These are phyloP conservation scores for Microcos paniculata DNA, from an alignment of 345 rosid genomes.

Conservation along the genomic window DNA sequence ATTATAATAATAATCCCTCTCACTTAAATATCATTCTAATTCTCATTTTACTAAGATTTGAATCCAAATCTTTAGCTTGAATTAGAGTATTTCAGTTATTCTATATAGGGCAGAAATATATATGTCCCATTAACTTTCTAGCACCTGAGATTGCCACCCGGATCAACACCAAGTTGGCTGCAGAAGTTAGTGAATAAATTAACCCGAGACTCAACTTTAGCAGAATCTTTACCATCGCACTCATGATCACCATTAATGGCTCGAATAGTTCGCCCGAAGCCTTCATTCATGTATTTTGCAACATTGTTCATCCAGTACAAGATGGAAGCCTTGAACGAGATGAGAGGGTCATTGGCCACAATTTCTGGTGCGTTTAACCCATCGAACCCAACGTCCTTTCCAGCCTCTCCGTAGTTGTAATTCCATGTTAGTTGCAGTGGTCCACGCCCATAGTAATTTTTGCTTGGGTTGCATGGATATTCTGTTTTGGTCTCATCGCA, in stretches of 20 bases:
- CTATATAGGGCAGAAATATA: no score
- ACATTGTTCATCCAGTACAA: no score
- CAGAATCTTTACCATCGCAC: constrained; percentile 38
- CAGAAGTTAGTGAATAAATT: constrained; percentile 42
- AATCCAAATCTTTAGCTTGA: no score
- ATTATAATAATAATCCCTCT: no score
- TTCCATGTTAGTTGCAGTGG: constrained; percentile 56
- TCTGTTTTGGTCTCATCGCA: constrained; percentile 22
- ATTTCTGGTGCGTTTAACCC: constrained; percentile 25
- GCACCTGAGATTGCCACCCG: constrained; percentile 37
- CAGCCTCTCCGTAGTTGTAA: constrained; percentile 52
- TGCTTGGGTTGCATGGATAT: constrained; percentile 36
- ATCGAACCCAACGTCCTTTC: constrained; percentile 30
- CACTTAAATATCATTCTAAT: no score
- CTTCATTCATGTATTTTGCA: no score
- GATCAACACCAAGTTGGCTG: constrained; percentile 36
- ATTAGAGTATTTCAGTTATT: no score
- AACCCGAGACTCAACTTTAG: constrained; percentile 38
- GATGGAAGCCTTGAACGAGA: no score
- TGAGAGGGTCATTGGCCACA: no score
- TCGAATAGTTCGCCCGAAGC: background rate
- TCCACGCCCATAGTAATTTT: constrained; percentile 51
- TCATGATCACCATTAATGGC: constrained; percentile 54
- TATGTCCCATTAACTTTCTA: no score
- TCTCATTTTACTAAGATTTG: no score